These are phyloP conservation scores for Chytriomyces confervae DNA, from an alignment of 192 early-diverging fungal genomes.

Conservation along the genomic window DNA sequence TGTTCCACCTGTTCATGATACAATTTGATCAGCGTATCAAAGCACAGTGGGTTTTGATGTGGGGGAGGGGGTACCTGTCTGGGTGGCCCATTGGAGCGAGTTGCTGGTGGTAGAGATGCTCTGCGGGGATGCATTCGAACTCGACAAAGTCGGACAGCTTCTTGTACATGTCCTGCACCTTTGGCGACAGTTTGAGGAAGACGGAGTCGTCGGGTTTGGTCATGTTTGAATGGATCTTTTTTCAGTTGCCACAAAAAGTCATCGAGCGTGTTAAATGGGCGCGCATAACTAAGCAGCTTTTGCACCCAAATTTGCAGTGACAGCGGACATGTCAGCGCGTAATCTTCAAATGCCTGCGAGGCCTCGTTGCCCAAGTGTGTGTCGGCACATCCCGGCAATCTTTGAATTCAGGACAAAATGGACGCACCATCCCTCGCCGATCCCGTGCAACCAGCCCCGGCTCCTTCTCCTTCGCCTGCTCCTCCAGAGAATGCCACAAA, in stretches of 20 bases:
- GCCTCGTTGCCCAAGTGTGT: too few relatives aligned
- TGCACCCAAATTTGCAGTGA: too few relatives aligned
- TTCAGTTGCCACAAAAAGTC: background rate
- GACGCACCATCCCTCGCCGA: too few relatives aligned
- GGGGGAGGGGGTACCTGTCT: slow-evolving; percentile 61
- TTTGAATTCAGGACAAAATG: too few relatives aligned
- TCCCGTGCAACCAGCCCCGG: too few relatives aligned
- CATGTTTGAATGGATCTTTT: background rate
- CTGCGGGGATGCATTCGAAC: slow-evolving; percentile 94
- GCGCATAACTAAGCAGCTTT: too few relatives aligned
- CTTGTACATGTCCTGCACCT: slow-evolving; percentile 46
- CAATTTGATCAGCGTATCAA: background rate
- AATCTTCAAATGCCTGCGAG: too few relatives aligned
- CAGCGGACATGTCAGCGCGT: too few relatives aligned
- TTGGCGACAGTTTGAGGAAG: slow-evolving; percentile 44
- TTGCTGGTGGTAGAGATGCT: slow-evolving; percentile 73
- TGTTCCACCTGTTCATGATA: slow-evolving; percentile 5
- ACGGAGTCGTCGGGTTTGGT: slow-evolving; percentile 8
- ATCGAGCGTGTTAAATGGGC: background rate
- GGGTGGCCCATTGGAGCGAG: slow-evolving; percentile 68
- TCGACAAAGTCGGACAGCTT: slow-evolving; percentile 54
- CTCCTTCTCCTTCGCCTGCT: background rate
- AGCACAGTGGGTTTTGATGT: background rate
- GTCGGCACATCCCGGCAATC: too few relatives aligned
- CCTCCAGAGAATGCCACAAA: background rate